phyloP scores from a whole-genome alignment of 345 rosid species.

The Populus alba region DNA sequence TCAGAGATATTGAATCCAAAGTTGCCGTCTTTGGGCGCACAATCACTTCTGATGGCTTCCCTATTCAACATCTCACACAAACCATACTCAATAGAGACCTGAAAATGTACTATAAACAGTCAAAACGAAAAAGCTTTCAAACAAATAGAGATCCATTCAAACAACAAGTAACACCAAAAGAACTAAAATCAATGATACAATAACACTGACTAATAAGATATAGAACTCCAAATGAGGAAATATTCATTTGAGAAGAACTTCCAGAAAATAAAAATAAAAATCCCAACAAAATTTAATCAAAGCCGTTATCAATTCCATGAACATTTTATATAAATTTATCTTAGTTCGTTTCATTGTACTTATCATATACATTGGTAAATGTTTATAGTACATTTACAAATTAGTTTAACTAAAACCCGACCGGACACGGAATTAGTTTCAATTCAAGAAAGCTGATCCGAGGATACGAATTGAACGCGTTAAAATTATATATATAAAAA shows the following conservation, averaged over 20 bases:
- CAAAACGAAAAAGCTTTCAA: background rate
- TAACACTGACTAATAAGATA: background rate
- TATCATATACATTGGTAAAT: background rate
- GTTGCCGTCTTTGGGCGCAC: conserved; percentile 60
- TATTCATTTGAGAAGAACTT: background rate
- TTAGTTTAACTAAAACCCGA: background rate
- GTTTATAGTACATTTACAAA: background rate
- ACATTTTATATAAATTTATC: background rate
- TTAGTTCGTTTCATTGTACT: background rate
- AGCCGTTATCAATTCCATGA: background rate
- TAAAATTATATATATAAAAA: background rate
- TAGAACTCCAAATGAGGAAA: background rate
- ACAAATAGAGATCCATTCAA: background rate
- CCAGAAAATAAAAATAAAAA: background rate
- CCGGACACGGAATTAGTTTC: background rate
- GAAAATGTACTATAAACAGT: background rate
- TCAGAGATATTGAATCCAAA: conserved; percentile 52
- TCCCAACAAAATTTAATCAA: background rate
- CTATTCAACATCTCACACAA: conserved; percentile 69
- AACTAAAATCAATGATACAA: background rate
- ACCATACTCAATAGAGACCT: conserved; percentile 78
- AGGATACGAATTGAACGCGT: background rate
- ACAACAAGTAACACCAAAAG: background rate
- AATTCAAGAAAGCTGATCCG: background rate
- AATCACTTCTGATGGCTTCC: conserved; percentile 48